Evolutionary conservation across 2,329 filamentous ascomycete species (phyloP).

Genomic region (Triangularia verruculosa): DNA sequence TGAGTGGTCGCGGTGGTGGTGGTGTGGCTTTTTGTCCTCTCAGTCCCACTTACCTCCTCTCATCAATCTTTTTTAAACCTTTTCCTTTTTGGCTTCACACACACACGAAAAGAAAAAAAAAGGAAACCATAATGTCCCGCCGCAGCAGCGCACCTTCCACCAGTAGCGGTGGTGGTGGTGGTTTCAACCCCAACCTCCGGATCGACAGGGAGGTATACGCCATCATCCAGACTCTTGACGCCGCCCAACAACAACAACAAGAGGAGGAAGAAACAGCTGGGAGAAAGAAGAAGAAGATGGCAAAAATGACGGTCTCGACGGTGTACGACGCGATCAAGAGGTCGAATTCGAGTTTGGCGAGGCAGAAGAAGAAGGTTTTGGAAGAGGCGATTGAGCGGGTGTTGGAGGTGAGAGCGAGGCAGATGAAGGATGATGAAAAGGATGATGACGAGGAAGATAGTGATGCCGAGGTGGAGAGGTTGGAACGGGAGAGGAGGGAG

Average conservation of each 20-base stretch:
- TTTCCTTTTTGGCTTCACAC: too few species aligned
- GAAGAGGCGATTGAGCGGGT: constrained; percentile 85
- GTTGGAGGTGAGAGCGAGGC: constrained; percentile 68
- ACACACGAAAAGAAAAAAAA: neutral
- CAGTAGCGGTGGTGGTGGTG: too few species aligned
- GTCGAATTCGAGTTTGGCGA: constrained; percentile 83
- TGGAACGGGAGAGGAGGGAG: constrained; percentile 26
- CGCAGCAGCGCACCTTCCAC: constrained; percentile 3
- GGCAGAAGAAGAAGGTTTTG: constrained; percentile 75
- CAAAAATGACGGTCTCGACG: constrained; percentile 51
- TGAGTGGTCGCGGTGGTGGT: too few species aligned
- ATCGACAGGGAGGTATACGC: constrained; percentile 75
- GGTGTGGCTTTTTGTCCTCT: too few species aligned
- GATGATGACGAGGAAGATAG: constrained; percentile 55
- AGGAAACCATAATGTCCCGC: constrained; percentile 14
- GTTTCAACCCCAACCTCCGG: constrained; percentile 30
- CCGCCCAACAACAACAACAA: neutral
- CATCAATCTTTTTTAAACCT: too few species aligned
- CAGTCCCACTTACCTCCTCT: too few species aligned
- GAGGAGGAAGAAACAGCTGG: neutral
- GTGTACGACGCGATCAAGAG: constrained; percentile 78
- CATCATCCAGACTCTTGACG: constrained; percentile 70
- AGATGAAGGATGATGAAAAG: constrained; percentile 47
- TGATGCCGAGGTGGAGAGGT: constrained; percentile 38
- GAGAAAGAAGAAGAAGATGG: constrained; percentile 4